Evolutionary conservation across 2,329 filamentous ascomycete species (phyloP), one percentile per base, ranked within the genome.

Genomic region (Mollisiaceae sp.): DNA sequence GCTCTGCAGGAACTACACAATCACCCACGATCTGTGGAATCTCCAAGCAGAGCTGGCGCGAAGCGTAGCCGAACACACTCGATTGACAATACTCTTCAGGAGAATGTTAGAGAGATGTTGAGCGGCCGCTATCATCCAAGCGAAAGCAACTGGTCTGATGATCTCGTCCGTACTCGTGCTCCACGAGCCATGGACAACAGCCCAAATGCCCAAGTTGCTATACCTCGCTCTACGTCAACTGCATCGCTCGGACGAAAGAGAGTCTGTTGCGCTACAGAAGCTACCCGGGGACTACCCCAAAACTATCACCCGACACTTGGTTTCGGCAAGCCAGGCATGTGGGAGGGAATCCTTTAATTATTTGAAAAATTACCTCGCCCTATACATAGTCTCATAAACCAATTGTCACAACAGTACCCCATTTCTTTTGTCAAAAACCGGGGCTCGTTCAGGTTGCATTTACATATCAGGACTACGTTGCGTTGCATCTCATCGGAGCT

Each of bases 41-140:
- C 76, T 18, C 74, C 78, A 18, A 72, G 71, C 74, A 70, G 71
- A 68, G 67, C 68, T 55, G 82, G 82, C 27, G 78, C 79, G 65
- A 91, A 91, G 81, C 85, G 89, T 70, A 85, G 84, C 72, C 82
- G 88, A 59, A 82, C 86, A 15, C 72, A 79, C 8, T 89, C 87
- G 15, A 81, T 85, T 63, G 88, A 91, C 43, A 79, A 82, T 64
- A 78, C 81, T n/a, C 79, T 89, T 9, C 89, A 91, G 73, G 86
- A 90, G 66, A 89, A 89, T 65, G 89, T 91, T 12, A 86, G 89
- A 62, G 84, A 88, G 60, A 81, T 91, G 71, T 79, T 91, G 35
- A 78, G 78, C 54, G 78, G 75, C 39, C 73, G 73, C 60, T 77
- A 69, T 50, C 67, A 64, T 47, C 55, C 66, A 54, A 45, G 58